phyloP scores from a whole-genome alignment of 768 basidiomycete species.

The Trametes punicea region DNA sequence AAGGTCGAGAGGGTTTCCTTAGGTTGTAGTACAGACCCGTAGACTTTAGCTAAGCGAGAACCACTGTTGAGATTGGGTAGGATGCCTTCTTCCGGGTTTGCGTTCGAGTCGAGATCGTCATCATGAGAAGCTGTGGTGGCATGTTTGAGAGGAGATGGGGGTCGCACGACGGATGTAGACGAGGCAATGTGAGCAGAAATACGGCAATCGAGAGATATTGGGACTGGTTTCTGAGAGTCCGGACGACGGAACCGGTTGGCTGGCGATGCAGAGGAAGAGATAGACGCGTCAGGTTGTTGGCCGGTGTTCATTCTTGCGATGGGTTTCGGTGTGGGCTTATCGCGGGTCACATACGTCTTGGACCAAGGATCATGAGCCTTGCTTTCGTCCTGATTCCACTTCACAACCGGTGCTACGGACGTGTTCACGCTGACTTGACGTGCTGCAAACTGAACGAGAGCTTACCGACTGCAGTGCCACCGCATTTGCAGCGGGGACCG shows the following conservation, averaged over 20 bases:
- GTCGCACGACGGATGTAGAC: conserved; percentile 42
- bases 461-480: conserved; percentile 76
- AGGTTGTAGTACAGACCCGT: conserved; percentile 80
- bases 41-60: conserved; percentile 73
- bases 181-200: conserved; percentile 59
- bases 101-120: conserved; percentile 37
- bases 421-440: background rate
- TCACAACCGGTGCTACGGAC: conserved; percentile 58
- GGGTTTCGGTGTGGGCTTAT: conserved; percentile 44
- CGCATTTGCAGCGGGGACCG: conserved; percentile 72
- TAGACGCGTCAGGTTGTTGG: conserved; percentile 1
- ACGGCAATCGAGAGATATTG: conserved; percentile 38
- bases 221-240: conserved; percentile 29
- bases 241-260: conserved; percentile 52
- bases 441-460: background rate
- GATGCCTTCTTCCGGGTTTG: conserved; percentile 57
- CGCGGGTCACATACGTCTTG: conserved; percentile 65
- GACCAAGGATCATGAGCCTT: conserved; percentile 70
- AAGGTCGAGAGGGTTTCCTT: conserved; percentile 69
- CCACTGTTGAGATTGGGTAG: conserved; percentile 51
- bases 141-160: conserved; percentile 58
- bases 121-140: conserved; percentile 22
- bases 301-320: conserved; percentile 10
- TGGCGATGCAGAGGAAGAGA: conserved; percentile 28
- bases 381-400: conserved; percentile 52